Base-by-base conservation (phyloP, 345 rosid species). In the Heritiera fomes region DNA sequence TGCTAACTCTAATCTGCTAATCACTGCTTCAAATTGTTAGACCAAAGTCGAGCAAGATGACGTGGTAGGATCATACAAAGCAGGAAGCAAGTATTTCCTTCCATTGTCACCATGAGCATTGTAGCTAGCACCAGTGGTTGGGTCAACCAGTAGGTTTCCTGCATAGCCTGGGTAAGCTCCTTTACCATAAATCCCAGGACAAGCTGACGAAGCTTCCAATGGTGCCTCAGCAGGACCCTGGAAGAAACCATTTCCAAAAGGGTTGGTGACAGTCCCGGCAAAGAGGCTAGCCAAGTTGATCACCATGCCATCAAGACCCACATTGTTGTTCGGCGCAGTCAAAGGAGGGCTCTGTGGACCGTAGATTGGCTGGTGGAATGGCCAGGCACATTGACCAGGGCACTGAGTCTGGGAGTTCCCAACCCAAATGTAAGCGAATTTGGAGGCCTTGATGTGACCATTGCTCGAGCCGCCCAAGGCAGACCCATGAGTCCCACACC, bases 371-470 rank as follows among this genome's bases (percentile, higher is more conserved):
- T 89, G 88, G 81, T 93, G 97, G 80, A 91, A 91, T 5, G 97
- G 97, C 97, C 97, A 93, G 0, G 97, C 97, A 60, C 97, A 93
- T 78, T 85, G 88, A 4, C 94, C 95, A 0, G 95, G 97, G 83
- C 97, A 93, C 56, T 93, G 94, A 0, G 73, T 86, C 77, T 84
- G 91, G 0, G 95, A 87, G 85, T 91, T 89, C 0, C 97, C 97
- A 0, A 93, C 92, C 97, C 97, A 93, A 7, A 91, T 83, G 82
- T 91, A 91, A 2, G 94, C 93, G 28, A 88, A 90, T 69, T 82
- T 90, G 77, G 80, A 72, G 14, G 85, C 85, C 7, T 80, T 82
- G 9, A 56, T 56, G 23, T 70, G 65, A 14, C 76, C 81, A n/a
- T 32, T 47, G 18, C 73, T 77, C 11, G 86, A 83, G 5, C 83